Conservation (phyloP, 202 grass and related monocot genomes). For the Saccharum hybrid region DNA sequence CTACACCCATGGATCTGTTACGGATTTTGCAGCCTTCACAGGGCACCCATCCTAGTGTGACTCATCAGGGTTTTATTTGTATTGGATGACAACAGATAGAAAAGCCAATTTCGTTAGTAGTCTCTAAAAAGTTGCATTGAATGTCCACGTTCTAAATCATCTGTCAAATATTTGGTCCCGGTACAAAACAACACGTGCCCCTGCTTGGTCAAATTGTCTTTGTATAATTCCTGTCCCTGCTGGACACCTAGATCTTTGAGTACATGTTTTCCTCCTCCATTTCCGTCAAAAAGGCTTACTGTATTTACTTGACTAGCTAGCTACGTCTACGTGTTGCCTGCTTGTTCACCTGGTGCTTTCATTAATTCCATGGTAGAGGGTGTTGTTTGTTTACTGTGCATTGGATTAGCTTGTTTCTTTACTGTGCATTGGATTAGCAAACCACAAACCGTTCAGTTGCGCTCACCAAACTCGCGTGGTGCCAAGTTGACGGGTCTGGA, state of each 20-base stretch:
- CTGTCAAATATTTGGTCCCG: background rate
- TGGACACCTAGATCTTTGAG: background rate
- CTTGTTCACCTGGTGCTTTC: background rate
- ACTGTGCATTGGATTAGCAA: background rate
- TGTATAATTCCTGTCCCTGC: background rate
- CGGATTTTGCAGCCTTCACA: background rate
- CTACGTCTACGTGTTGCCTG: background rate
- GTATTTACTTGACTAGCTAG: background rate
- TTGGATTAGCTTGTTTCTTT: too few relatives aligned
- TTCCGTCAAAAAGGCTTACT: background rate
- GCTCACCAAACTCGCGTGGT: background rate
- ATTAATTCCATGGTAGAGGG: too few relatives aligned
- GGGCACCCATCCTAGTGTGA: conserved; percentile 17
- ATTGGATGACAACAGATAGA: background rate
- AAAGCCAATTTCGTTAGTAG: conserved; percentile 8
- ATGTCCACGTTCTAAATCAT: background rate
- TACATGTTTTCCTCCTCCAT: background rate
- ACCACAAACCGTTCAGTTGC: background rate
- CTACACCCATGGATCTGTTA: conserved; percentile 8
- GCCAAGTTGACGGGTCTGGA: background rate
- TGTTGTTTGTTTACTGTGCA: too few relatives aligned
- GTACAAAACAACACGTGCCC: background rate
- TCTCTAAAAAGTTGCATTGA: background rate
- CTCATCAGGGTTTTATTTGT: background rate
- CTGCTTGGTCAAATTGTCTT: background rate